Percentiles rank a stretch among this genome's conserved stretches.
These are phyloP conservation scores for Podila epigama DNA, from an alignment of 192 early-diverging fungal genomes.

Conservation along the genomic window DNA sequence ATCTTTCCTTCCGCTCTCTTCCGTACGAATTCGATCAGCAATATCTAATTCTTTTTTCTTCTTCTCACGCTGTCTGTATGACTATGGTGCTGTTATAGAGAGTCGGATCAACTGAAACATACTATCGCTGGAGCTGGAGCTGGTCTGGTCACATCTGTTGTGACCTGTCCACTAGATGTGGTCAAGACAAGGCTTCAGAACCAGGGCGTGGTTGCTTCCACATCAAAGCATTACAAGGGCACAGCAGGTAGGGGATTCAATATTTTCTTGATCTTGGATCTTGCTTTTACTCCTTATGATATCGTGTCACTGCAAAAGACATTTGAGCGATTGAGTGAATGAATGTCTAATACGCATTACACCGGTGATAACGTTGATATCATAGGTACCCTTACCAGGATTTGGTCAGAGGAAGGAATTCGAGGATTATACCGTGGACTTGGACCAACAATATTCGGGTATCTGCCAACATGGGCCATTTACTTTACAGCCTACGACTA, in stretches of 20 bases:
- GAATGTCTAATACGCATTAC: too few relatives aligned
- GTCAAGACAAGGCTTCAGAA: conserved; percentile 96
- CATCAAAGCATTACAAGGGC: conserved; percentile 60
- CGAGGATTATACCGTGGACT: conserved; percentile 91
- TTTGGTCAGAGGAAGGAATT: conserved; percentile 83
- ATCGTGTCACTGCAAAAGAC: too few relatives aligned
- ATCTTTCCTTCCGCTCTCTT: neutral
- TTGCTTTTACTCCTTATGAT: conserved; percentile 7
- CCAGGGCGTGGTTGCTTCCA: conserved; percentile 56
- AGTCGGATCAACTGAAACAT: conserved; percentile 70
- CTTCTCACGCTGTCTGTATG: neutral
- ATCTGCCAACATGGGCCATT: conserved; percentile 90
- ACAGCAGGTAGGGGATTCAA: conserved; percentile 61
- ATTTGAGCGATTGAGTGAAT: too few relatives aligned
- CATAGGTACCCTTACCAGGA: conserved; percentile 70
- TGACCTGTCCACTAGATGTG: conserved; percentile 93
- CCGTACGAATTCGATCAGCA: neutral
- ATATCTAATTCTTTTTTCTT: neutral
- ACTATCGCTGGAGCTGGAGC: conserved; percentile 85
- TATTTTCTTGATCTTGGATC: too few relatives aligned
- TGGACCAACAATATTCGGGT: conserved; percentile 86
- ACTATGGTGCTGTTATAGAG: conserved; percentile 10
- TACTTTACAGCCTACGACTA: conserved; percentile 93
- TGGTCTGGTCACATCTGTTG: conserved; percentile 80
- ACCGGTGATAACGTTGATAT: too few relatives aligned